A percentile compares a stretch with the other conserved stretches of the same genome.
phyloP scores from a whole-genome alignment of 768 basidiomycete genomes.

The Hirschioporus abietinus region DNA sequence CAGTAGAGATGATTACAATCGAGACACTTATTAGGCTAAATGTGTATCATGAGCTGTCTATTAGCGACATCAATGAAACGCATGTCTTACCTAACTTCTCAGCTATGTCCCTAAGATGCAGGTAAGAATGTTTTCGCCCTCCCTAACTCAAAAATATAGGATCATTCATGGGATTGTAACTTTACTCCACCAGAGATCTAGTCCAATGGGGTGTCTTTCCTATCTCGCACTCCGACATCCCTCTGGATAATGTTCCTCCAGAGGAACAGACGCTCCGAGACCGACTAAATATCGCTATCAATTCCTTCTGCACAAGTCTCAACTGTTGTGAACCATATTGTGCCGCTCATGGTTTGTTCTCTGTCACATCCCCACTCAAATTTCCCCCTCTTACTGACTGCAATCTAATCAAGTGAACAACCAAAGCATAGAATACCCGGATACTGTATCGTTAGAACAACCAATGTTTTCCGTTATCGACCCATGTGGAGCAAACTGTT shows the following conservation, averaged over 20 bases:
- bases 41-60: constrained; percentile 29
- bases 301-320: constrained; percentile 45
- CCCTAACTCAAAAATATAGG: neutral
- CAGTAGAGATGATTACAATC: constrained; percentile 46
- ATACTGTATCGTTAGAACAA: neutral
- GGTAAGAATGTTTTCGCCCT: constrained; percentile 16
- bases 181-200: constrained; percentile 5
- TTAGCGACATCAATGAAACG: constrained; percentile 44
- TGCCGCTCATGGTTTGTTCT: constrained; percentile 39
- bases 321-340: constrained; percentile 50
- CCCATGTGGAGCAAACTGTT: constrained; percentile 10
- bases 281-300: neutral
- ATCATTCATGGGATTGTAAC: neutral
- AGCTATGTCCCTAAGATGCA: constrained; percentile 25
- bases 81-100: constrained; percentile 33
- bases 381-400: neutral
- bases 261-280: neutral
- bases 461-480: neutral
- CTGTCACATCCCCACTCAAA: neutral
- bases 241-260: constrained; percentile 7
- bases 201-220: constrained; percentile 8
- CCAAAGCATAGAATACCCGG: neutral
- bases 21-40: constrained; percentile 44
- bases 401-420: constrained; percentile 6
- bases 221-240: constrained; percentile 1